phyloP scores from a whole-genome alignment of 2,329 filamentous ascomycete species.

The Penicillium digitatum region DNA sequence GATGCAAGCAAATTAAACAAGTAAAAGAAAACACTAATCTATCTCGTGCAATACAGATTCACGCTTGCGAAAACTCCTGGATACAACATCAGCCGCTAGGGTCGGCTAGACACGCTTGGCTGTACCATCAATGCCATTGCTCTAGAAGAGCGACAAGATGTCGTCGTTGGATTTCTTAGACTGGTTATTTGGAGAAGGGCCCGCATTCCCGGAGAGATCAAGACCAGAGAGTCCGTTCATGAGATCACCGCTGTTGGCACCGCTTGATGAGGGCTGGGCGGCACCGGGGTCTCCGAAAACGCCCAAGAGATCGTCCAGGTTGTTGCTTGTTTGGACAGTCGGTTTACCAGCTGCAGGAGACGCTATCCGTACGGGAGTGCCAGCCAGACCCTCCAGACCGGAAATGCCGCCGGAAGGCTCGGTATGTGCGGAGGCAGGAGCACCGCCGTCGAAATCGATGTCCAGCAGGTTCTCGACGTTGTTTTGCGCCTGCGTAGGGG shows the following conservation, averaged over 20 bases:
- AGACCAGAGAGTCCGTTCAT: slow-evolving; percentile 80
- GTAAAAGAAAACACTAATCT: slow-evolving; percentile 20
- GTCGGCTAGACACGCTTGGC: slow-evolving; percentile 1
- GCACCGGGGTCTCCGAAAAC: slow-evolving; percentile 56
- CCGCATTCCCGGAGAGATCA: slow-evolving; percentile 59
- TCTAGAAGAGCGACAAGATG: slow-evolving; percentile 53
- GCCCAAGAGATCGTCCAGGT: slow-evolving; percentile 77
- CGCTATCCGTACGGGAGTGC: slow-evolving; percentile 51
- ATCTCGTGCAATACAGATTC: slow-evolving; percentile 24
- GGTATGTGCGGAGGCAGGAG: slow-evolving; percentile 77
- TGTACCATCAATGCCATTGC: slow-evolving; percentile 6
- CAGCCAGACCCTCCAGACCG: slow-evolving; percentile 55
- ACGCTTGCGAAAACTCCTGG: slow-evolving; percentile 24
- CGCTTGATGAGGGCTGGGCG: slow-evolving; percentile 30
- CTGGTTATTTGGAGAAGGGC: slow-evolving; percentile 25
- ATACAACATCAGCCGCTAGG: slow-evolving; percentile 16
- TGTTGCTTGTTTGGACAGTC: slow-evolving; percentile 45
- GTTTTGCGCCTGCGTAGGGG: slow-evolving; percentile 54
- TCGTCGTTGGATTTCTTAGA: slow-evolving; percentile 54
- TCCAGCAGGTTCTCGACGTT: slow-evolving; percentile 94
- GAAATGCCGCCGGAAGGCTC: slow-evolving; percentile 61
- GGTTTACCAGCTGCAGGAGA: slow-evolving; percentile 42
- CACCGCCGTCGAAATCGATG: slow-evolving; percentile 91
- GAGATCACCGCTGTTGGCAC: slow-evolving; percentile 52
- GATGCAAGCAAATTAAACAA: slow-evolving; percentile 22